phyloP scores from a whole-genome alignment of 495 filamentous ascomycete species.

The Zalerion maritima region DNA sequence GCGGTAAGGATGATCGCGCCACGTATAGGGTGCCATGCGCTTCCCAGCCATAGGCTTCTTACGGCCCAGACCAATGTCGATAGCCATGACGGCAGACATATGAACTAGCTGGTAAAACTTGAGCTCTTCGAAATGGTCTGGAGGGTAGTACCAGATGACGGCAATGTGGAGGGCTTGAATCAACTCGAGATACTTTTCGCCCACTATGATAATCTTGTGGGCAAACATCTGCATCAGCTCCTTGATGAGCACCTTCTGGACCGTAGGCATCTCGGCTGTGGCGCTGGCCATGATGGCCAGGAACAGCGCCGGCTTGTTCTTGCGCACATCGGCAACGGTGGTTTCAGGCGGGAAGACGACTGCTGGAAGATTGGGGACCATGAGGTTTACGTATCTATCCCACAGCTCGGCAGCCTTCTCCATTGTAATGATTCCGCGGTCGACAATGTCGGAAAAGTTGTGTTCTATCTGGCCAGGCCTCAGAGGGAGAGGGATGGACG shows the following conservation, averaged over 20 bases:
- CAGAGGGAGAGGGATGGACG: slow-evolving; percentile 2
- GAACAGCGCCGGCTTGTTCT: slow-evolving; percentile 63
- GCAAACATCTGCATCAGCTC: slow-evolving; percentile 62
- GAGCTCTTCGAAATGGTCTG: slow-evolving; percentile 70
- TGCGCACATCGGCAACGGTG: slow-evolving; percentile 51
- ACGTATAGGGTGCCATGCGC: slow-evolving; percentile 23
- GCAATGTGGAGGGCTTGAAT: slow-evolving; percentile 65
- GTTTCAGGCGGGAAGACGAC: slow-evolving; percentile 60
- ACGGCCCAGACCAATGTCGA: slow-evolving; percentile 73
- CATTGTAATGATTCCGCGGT: slow-evolving; percentile 50
- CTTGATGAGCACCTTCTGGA: slow-evolving; percentile 46
- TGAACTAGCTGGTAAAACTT: slow-evolving; percentile 86
- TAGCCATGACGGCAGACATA: slow-evolving; percentile 67
- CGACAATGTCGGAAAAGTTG: slow-evolving; percentile 59
- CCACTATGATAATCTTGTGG: slow-evolving; percentile 56
- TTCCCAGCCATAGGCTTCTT: slow-evolving; percentile 28
- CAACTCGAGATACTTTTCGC: slow-evolving; percentile 74
- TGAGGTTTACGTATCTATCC: slow-evolving; percentile 48
- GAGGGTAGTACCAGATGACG: slow-evolving; percentile 70
- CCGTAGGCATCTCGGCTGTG: slow-evolving; percentile 40
- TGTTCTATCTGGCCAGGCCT: slow-evolving; percentile 15
- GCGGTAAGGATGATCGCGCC: slow-evolving; percentile 33
- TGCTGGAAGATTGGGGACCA: slow-evolving; percentile 59
- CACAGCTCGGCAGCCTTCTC: slow-evolving; percentile 52
- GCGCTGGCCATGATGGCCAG: slow-evolving; percentile 64